These are phyloP conservation scores for Aspergillus haitiensis DNA, from an alignment of 495 filamentous ascomycete species.

Conservation along the genomic window DNA sequence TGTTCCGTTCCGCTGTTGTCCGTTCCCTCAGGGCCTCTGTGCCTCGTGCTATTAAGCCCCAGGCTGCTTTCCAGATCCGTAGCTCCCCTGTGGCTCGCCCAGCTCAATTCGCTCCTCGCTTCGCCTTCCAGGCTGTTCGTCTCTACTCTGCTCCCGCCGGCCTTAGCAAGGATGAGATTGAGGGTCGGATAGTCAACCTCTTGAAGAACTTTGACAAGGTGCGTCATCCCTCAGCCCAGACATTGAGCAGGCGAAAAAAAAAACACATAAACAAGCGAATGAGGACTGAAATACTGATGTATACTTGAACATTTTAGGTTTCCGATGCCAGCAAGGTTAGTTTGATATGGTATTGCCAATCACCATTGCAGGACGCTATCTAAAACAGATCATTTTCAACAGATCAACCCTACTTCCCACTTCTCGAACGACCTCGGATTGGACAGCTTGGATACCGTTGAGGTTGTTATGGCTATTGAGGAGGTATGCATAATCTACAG, in stretches of 20 bases:
- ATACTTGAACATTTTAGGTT: slow-evolving; percentile 50
- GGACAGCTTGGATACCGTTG: slow-evolving; percentile 96
- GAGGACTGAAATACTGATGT: slow-evolving; percentile 18
- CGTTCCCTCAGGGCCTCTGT: slow-evolving; percentile 60
- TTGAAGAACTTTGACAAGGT: slow-evolving; percentile 98
- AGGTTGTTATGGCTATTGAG: slow-evolving; percentile 99
- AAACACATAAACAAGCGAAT: background rate
- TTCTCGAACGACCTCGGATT: slow-evolving; percentile 95
- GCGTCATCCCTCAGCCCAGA: slow-evolving; percentile 32
- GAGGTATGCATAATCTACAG: slow-evolving; percentile 64
- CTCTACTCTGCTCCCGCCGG: slow-evolving; percentile 83
- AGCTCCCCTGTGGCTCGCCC: slow-evolving; percentile 54
- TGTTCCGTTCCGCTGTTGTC: slow-evolving; percentile 85
- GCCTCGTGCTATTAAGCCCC: slow-evolving; percentile 56
- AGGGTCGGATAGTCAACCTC: slow-evolving; percentile 88
- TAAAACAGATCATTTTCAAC: slow-evolving; percentile 15
- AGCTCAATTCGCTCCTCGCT: slow-evolving; percentile 49
- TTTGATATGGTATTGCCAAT: slow-evolving; percentile 21
- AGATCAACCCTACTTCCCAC: slow-evolving; percentile 82
- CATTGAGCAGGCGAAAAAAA: background rate
- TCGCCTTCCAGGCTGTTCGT: slow-evolving; percentile 62
- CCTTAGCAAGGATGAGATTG: slow-evolving; percentile 77
- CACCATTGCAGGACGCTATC: slow-evolving; percentile 6
- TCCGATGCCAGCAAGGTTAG: slow-evolving; percentile 74
- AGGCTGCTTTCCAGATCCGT: slow-evolving; percentile 56